These are phyloP conservation scores for Penicilliopsis zonata DNA, from an alignment of 495 filamentous ascomycete genomes.

Conservation along the genomic window DNA sequence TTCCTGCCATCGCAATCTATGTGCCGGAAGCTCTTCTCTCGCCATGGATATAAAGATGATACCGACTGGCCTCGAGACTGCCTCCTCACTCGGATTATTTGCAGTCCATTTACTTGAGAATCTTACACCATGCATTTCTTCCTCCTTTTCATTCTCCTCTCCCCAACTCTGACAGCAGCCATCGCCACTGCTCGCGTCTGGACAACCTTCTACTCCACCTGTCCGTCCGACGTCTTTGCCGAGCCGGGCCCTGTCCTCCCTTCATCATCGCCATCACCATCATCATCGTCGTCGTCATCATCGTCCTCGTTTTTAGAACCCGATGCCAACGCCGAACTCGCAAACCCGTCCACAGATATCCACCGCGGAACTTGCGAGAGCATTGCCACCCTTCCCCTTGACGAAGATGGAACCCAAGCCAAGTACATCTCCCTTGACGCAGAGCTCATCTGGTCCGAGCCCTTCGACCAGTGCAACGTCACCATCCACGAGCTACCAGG, in stretches of 20 bases:
- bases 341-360: slow-evolving; percentile 14
- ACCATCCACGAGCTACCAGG: slow-evolving; percentile 25
- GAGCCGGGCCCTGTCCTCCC: slow-evolving; percentile 2
- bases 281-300: neutral
- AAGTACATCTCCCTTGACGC: slow-evolving; percentile 21
- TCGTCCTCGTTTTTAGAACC: slow-evolving; percentile 6
- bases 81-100: too few species aligned
- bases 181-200: slow-evolving; percentile 16
- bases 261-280: slow-evolving; percentile 1
- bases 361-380: slow-evolving; percentile 15
- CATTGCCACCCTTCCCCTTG: slow-evolving; percentile 18
- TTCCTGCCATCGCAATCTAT: neutral
- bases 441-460: slow-evolving; percentile 11
- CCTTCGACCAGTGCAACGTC: slow-evolving; percentile 18
- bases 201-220: slow-evolving; percentile 27
- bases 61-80: too few species aligned
- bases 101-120: slow-evolving; percentile 1
- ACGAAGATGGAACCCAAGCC: slow-evolving; percentile 12
- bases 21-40: neutral
- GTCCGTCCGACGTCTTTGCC: slow-evolving; percentile 14
- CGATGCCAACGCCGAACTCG: slow-evolving; percentile 16
- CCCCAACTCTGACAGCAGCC: slow-evolving; percentile 12
- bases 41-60: slow-evolving; percentile 8
- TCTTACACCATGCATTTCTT: slow-evolving; percentile 7
- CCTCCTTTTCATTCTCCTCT: slow-evolving; percentile 7